Evolutionary conservation across 768 basidiomycete genomes (phyloP).

Genomic region (Pleurotus giganteus): DNA sequence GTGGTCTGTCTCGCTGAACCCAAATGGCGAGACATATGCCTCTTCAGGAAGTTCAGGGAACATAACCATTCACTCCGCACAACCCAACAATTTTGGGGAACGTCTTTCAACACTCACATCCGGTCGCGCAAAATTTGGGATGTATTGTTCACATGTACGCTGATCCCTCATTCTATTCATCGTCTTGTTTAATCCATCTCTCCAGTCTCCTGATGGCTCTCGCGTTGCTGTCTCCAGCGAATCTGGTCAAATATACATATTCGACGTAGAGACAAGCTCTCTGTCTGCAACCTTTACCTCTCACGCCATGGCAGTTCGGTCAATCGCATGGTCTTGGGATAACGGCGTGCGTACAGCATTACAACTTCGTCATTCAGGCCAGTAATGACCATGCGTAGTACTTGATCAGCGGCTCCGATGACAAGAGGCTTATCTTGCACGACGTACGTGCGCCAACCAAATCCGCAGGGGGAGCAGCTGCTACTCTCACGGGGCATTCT

Average conservation of each 20-base stretch:
- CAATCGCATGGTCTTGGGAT: constrained; percentile 87
- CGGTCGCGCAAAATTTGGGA: constrained; percentile 75
- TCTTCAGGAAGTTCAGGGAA: constrained; percentile 73
- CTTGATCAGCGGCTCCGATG: constrained; percentile 88
- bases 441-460: constrained; percentile 69
- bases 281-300: constrained; percentile 74
- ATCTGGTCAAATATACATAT: constrained; percentile 84
- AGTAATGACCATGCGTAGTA: constrained; percentile 43
- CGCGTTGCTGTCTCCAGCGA: constrained; percentile 82
- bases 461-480: constrained; percentile 72
- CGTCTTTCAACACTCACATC: constrained; percentile 56
- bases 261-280: constrained; percentile 70
- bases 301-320: constrained; percentile 88
- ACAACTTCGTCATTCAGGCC: not conserved
- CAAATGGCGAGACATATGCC: constrained; percentile 69
- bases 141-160: constrained; percentile 70
- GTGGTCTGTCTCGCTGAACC: constrained; percentile 84
- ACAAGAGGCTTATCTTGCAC: constrained; percentile 86
- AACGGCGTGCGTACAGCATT: constrained; percentile 57
- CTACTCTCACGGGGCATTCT: constrained; percentile 82
- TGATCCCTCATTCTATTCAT: constrained; percentile 1
- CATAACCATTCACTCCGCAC: constrained; percentile 70
- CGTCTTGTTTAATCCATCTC: constrained; percentile 1
- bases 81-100: constrained; percentile 63
- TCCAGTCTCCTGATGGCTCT: constrained; percentile 85